Conservation (phyloP, 371 early-diverging fungal genomes). For the Mucor lusitanicus region DNA sequence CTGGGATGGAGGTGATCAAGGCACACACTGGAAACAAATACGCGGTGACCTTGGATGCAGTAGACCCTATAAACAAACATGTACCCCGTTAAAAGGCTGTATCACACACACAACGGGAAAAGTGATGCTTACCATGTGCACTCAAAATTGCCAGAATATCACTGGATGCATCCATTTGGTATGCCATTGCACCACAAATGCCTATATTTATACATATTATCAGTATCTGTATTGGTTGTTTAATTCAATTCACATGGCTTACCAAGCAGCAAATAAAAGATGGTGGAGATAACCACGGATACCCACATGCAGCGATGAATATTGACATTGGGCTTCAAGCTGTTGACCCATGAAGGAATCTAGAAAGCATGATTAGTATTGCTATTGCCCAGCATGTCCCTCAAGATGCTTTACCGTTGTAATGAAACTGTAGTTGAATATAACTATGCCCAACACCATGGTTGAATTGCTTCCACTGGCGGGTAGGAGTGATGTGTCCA, state of each 20-base stretch:
- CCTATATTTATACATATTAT: slow-evolving; percentile 25
- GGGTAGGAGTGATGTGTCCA: slow-evolving; percentile 48
- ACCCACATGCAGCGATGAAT: slow-evolving; percentile 56
- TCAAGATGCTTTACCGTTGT: slow-evolving; percentile 41
- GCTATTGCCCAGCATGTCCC: neutral
- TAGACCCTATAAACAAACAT: slow-evolving; percentile 27
- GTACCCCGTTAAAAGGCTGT: neutral
- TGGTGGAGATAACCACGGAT: slow-evolving; percentile 50
- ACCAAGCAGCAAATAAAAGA: slow-evolving; percentile 50
- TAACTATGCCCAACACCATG: slow-evolving; percentile 58
- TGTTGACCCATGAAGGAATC: slow-evolving; percentile 68
- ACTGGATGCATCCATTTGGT: slow-evolving; percentile 48
- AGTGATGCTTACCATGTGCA: slow-evolving; percentile 23
- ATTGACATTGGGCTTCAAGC: slow-evolving; percentile 49
- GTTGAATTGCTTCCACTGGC: slow-evolving; percentile 45
- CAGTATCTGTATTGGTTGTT: neutral
- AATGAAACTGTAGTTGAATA: slow-evolving; percentile 66
- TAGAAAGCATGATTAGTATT: slow-evolving; percentile 4
- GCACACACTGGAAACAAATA: slow-evolving; percentile 74
- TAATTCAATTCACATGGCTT: slow-evolving; percentile 1
- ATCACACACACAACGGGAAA: neutral
- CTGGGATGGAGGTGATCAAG: slow-evolving; percentile 77
- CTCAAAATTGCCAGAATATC: slow-evolving; percentile 51
- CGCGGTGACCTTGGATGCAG: slow-evolving; percentile 59
- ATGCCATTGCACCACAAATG: slow-evolving; percentile 60